A percentile compares a stretch with the other conserved stretches of the same genome.
Evolutionary conservation across 805 yeast species (phyloP).

Genomic region (Hanseniaspora thailandica): DNA sequence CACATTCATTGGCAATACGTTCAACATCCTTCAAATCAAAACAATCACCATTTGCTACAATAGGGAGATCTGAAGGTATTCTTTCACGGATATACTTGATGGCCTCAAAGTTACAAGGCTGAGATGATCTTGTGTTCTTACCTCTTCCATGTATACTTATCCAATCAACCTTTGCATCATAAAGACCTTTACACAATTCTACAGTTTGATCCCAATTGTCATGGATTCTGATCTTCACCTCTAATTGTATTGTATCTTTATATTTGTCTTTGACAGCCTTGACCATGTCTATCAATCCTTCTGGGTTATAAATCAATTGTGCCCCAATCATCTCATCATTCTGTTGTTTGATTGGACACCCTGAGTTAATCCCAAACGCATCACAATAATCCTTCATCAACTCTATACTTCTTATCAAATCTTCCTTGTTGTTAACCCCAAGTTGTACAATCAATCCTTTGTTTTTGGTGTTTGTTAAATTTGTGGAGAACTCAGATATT

Average conservation of each 20-base stretch:
- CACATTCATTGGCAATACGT: constrained; percentile 51
- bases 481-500: constrained; percentile 73
- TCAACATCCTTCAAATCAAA: constrained; percentile 54
- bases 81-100: constrained; percentile 49
- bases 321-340: constrained; percentile 95
- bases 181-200: constrained; percentile 58
- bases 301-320: constrained; percentile 77
- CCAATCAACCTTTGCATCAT: constrained; percentile 82
- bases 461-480: constrained; percentile 46
- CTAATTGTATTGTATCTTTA: constrained; percentile 63
- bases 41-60: constrained; percentile 97
- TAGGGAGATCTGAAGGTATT: constrained; percentile 50
- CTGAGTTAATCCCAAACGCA: constrained; percentile 91
- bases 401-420: constrained; percentile 68
- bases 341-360: constrained; percentile 94
- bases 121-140: constrained; percentile 68
- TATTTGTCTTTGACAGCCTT: constrained; percentile 64
- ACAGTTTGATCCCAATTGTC: constrained; percentile 60
- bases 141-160: constrained; percentile 92
- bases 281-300: constrained; percentile 73
- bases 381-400: constrained; percentile 87
- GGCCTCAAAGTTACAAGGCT: constrained; percentile 74
- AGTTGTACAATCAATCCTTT: constrained; percentile 63
- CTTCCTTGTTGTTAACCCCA: constrained; percentile 76
- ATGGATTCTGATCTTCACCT: constrained; percentile 87